Base-by-base conservation (phyloP, 768 basidiomycete genomes). In the Asterophora lycoperdoides region DNA sequence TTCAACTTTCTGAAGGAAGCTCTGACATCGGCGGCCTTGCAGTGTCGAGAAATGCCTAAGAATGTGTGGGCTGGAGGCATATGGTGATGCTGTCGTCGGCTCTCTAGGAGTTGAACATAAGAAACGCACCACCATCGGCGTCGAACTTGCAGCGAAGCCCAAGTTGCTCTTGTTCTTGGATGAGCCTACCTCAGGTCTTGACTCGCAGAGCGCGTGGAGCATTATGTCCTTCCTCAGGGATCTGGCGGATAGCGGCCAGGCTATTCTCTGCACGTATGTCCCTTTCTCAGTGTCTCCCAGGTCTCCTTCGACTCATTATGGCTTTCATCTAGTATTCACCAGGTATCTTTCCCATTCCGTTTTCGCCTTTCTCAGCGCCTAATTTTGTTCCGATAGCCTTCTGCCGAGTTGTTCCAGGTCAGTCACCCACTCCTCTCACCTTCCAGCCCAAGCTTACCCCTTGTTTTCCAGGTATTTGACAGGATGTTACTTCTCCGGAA, bases 81-180 rank as follows among this genome's bases (percentile, higher is more conserved):
- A 78, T 40, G 84, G 73, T 7, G 84, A 89, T 46, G 86, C 83
- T 3, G 71, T 84, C 57, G 81, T 89, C 8, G 83, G 81, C 18
- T 76, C 79, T 34, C 69, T 87, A 2, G 78, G 80, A 3, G 77
- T 86, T 17, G 87, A 91, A 55, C 79, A 84, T 52, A 75, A 80
- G 41, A 94, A 93, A 67, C 76, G 90, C 7, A 82, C 88, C 0
- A 93, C 90, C 0, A 93, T 93, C 50, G 91, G 79, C 19, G 90
- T 93, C 30, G 90, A 93, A 63, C 73, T 94, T 8, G 90, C 89
- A 35, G 87, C 90, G 5, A 93, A 83, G 81, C 92, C 90, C 0
- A 79, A 80, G 61, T 71, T 93, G 0, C 70, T 95, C 0, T 73
- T 94, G 23, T 93, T 94, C 72, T 68, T 93, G 38, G 92, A 93